phyloP scores from a whole-genome alignment of 129 eudicot genomes.

The Apium graveolens region DNA sequence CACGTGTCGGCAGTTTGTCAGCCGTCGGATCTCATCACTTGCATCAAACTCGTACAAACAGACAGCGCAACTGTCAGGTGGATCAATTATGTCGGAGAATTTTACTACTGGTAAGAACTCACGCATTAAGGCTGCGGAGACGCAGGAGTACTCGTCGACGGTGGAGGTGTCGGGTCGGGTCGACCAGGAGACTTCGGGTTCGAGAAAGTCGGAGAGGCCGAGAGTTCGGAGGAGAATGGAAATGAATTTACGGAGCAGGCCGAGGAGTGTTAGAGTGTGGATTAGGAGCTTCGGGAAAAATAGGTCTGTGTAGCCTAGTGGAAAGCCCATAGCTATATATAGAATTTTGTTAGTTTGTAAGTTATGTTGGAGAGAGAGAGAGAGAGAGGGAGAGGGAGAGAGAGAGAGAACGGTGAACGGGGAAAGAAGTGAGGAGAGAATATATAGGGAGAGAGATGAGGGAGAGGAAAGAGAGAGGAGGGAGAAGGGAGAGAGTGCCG shows the following conservation, averaged over 20 bases:
- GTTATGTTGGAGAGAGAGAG: background rate
- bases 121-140: conserved; percentile 58
- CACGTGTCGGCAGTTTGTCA: conserved; percentile 76
- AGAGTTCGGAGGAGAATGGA: conserved; percentile 19
- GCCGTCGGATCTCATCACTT: conserved; percentile 74
- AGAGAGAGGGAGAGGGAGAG: background rate
- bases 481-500: background rate
- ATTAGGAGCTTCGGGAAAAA: conserved; percentile 56
- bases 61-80: conserved; percentile 78
- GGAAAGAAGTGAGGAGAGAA: background rate
- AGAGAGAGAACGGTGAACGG: background rate
- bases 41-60: conserved; percentile 70
- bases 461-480: conserved; percentile 7
- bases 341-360: background rate
- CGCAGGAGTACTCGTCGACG: conserved; percentile 21
- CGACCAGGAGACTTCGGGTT: conserved; percentile 43
- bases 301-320: conserved; percentile 61
- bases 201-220: conserved; percentile 62
- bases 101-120: conserved; percentile 76
- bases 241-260: conserved; percentile 39
- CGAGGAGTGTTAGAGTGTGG: conserved; percentile 40
- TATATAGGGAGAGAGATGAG: conserved; percentile 14
- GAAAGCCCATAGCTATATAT: conserved; percentile 57
- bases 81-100: conserved; percentile 44
- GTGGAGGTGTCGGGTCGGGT: conserved; percentile 19